A percentile compares a stretch with the other conserved stretches of the same genome.
phyloP scores from a whole-genome alignment of 1,139 yeast species.

The Suhomyces guaymorum region DNA sequence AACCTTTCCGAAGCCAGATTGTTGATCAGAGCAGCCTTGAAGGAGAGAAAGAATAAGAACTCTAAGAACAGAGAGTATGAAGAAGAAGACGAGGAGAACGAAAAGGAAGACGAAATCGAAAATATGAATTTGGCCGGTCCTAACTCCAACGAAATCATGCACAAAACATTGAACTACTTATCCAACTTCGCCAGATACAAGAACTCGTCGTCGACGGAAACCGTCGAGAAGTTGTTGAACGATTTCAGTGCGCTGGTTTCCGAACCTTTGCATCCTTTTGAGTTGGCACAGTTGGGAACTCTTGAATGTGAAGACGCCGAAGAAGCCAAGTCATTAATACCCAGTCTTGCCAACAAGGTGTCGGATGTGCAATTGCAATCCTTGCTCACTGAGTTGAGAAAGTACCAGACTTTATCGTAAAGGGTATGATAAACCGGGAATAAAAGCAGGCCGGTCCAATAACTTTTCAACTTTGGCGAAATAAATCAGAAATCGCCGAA shows the following conservation, averaged over 20 bases:
- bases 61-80: conserved; percentile 31
- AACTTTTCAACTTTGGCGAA: too few relatives aligned
- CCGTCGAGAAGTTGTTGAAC: conserved; percentile 83
- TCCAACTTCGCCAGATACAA: conserved; percentile 86
- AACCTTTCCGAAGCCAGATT: conserved; percentile 88
- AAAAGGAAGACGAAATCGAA: conserved; percentile 62
- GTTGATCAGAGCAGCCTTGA: conserved; percentile 84
- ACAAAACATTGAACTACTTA: conserved; percentile 87
- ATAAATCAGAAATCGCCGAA: too few relatives aligned
- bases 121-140: conserved; percentile 71
- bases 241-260: conserved; percentile 60
- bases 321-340: conserved; percentile 92
- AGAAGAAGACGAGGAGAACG: conserved; percentile 43
- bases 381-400: conserved; percentile 79
- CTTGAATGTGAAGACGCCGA: conserved; percentile 96
- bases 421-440: too few relatives aligned
- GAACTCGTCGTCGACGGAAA: conserved; percentile 88
- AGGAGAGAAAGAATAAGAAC: conserved; percentile 64
- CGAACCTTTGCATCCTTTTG: conserved; percentile 86
- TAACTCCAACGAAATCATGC: conserved; percentile 66
- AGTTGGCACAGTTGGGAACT: conserved; percentile 91
- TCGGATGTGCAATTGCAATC: conserved; percentile 86
- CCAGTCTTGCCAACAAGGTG: conserved; percentile 78
- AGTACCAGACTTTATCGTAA: conserved; percentile 51
- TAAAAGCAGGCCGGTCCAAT: too few relatives aligned